phyloP scores from a whole-genome alignment of 139 green algal genomes.

The Zygnema circumcarinatum region DNA sequence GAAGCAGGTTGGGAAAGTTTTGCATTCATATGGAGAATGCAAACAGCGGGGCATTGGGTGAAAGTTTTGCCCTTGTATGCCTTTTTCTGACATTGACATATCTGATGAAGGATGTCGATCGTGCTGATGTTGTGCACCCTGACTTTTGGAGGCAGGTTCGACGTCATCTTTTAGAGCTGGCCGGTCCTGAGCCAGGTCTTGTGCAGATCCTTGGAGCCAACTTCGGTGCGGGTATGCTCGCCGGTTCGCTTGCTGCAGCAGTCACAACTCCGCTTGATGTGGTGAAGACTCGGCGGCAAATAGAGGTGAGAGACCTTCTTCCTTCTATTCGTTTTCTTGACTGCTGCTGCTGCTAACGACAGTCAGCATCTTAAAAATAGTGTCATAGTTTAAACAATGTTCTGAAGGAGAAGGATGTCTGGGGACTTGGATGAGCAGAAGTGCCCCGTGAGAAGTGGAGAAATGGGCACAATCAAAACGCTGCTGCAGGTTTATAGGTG shows the following conservation, averaged over 20 bases:
- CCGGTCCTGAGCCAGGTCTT: conserved; percentile 13
- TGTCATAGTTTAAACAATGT: too few species aligned
- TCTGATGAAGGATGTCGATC: too few species aligned
- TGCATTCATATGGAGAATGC: too few species aligned
- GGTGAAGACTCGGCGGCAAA: conserved; percentile 51
- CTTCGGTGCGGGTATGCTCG: conserved; percentile 44
- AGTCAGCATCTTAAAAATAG: too few species aligned
- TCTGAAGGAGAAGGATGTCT: too few species aligned
- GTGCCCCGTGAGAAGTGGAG: not conserved
- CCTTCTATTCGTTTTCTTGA: too few species aligned
- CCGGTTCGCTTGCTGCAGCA: conserved; percentile 38
- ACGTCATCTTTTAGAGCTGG: conserved; percentile 74
- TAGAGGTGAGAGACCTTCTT: conserved; percentile 32
- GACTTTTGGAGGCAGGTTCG: not conserved
- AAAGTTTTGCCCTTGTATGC: too few species aligned
- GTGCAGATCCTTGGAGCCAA: conserved; percentile 39
- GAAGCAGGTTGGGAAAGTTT: too few species aligned
- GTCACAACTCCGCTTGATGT: conserved; percentile 47
- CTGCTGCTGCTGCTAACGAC: too few species aligned
- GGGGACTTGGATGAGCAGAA: not conserved
- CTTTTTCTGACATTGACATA: too few species aligned
- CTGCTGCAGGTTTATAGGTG: conserved; percentile 17
- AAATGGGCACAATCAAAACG: not conserved
- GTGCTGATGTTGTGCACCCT: too few species aligned
- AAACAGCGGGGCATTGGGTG: too few species aligned